Evolutionary conservation across 164 flowering plant genomes (phyloP), one percentile per base, ranked within the genome.

Genomic region (Tetracentron sinense): DNA sequence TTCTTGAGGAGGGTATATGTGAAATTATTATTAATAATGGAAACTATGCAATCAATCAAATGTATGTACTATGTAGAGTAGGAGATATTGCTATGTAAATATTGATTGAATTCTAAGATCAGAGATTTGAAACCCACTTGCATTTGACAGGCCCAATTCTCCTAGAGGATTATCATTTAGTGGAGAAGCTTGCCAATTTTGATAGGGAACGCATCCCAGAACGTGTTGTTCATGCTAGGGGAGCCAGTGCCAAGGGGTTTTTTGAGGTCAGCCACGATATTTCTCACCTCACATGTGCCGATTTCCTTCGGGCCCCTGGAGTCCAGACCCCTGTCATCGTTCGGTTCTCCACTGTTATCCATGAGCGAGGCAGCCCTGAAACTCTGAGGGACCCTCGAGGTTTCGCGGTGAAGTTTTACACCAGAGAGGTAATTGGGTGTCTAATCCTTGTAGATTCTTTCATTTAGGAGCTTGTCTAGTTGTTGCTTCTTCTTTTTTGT

Each of bases 361-460:
- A 94, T 74, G 97, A 94, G 75, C 95, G 99, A 73, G 99, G 93
- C 15, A 94, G 99, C 81, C 99, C 99, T 60, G 99, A 94, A 79
- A 91, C 99, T 63, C 61, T 94, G 63, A 83, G 99, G 69, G 99
- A 90, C 63, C 94, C 94, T 67, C 84, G 94, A 31, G 96, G 96
- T 59, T 90, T 90, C 66, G 94, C 94, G 0, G 87, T 85, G 74
- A 90, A 90, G 70, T 90, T 87, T 44, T 90, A 90, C 76, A 90
- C 96, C 48, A 76, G 99, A 80, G 99, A 94, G 96, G 98, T 94
- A 64, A 30, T 16, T 25, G 14, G 51, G 4, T 31, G n/a, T 10
- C 42, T 20, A 27, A 29, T 28, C 33, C 35, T 49, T 28, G 21
- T 21, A n/a, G 17, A 21, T 5, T 31, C 28, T 22, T 23, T 23